Evolutionary conservation across 1,139 yeast species (phyloP).

Genomic region (Debaryomyces sp.): DNA sequence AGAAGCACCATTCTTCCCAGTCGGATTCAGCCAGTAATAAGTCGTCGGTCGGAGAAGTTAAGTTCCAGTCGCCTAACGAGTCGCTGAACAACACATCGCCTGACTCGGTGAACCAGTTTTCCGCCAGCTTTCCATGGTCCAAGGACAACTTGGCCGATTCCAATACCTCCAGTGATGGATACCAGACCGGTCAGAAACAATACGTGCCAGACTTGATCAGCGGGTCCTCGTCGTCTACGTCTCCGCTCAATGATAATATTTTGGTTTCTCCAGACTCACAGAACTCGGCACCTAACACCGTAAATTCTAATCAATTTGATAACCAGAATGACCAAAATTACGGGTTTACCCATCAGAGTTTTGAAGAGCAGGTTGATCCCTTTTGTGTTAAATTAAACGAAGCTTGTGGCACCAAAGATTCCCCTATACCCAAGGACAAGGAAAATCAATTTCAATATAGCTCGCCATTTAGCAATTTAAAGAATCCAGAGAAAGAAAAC

Average conservation of each 20-base stretch:
- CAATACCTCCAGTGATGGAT: not conserved
- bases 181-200: slow-evolving; percentile 10
- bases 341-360: slow-evolving; percentile 24
- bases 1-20: slow-evolving; percentile 3
- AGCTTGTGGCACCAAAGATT: slow-evolving; percentile 81
- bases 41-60: slow-evolving; percentile 14
- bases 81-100: slow-evolving; percentile 25
- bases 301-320: slow-evolving; percentile 20
- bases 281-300: slow-evolving; percentile 17
- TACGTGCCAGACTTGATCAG: slow-evolving; percentile 41
- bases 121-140: slow-evolving; percentile 42
- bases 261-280: slow-evolving; percentile 40
- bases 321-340: slow-evolving; percentile 13
- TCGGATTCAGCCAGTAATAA: slow-evolving; percentile 11
- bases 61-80: slow-evolving; percentile 1
- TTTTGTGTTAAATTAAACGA: slow-evolving; percentile 75
- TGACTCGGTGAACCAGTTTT: slow-evolving; percentile 17
- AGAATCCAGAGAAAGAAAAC: slow-evolving; percentile 5
- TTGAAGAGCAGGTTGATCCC: slow-evolving; percentile 52
- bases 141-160: slow-evolving; percentile 21
- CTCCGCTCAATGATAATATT: slow-evolving; percentile 45
- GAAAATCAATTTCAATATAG: slow-evolving; percentile 16
- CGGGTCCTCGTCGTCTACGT: slow-evolving; percentile 38
- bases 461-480: slow-evolving; percentile 23
- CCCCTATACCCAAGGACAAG: slow-evolving; percentile 64